Percentiles rank a stretch among this genome's conserved stretches.
Conservation (phyloP, 1,139 yeast species). For the Scheffersomyces cryptocercus region DNA sequence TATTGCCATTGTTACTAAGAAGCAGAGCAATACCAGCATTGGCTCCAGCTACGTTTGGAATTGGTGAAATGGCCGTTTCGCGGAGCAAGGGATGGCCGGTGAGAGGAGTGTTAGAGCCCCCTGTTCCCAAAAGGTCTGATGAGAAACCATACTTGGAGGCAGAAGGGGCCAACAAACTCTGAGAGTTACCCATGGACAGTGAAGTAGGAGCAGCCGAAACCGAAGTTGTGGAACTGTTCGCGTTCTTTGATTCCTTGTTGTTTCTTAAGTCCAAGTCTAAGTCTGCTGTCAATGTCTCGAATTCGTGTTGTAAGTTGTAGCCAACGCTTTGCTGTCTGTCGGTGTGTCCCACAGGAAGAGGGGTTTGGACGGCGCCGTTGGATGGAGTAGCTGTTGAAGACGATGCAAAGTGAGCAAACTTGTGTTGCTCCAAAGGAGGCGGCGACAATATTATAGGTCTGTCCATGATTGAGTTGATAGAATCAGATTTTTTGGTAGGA, state of each 20-base stretch:
- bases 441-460: conserved; percentile 45
- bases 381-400: conserved; percentile 3
- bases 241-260: conserved; percentile 13
- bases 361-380: neutral
- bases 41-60: conserved; percentile 13
- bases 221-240: conserved; percentile 1
- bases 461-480: conserved; percentile 18
- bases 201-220: conserved; percentile 5
- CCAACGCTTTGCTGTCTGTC: conserved; percentile 46
- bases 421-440: conserved; percentile 34
- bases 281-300: conserved; percentile 48
- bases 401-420: conserved; percentile 1
- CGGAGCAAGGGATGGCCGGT: conserved; percentile 17
- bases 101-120: conserved; percentile 9
- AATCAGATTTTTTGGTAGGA: conserved; percentile 2
- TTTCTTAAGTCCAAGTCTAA: conserved; percentile 46
- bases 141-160: conserved; percentile 23
- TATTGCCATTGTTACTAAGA: conserved; percentile 7
- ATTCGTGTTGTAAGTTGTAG: conserved; percentile 47
- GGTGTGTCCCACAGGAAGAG: conserved; percentile 16
- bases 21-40: conserved; percentile 11
- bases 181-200: conserved; percentile 9
- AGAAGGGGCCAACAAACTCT: conserved; percentile 23
- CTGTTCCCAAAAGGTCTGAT: conserved; percentile 14
- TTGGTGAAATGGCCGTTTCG: conserved; percentile 25